phyloP scores from a whole-genome alignment of 2,329 filamentous ascomycete genomes.

The Aspergillus sclerotialis region DNA sequence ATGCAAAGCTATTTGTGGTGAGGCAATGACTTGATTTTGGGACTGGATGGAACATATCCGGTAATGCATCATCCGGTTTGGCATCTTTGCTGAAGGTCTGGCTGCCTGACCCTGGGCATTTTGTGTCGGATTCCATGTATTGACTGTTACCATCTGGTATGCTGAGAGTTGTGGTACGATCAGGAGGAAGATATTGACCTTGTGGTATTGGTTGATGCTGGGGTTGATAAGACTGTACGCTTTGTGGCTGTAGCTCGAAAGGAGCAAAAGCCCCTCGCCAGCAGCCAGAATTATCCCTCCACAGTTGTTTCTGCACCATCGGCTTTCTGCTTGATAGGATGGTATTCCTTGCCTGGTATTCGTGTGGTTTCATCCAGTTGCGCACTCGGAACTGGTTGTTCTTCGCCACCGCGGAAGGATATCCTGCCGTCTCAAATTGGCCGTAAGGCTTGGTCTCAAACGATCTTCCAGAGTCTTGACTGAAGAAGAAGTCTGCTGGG shows the following conservation, averaged over 20 bases:
- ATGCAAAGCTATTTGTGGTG: slow-evolving; percentile 5
- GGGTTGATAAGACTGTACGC: slow-evolving; percentile 1
- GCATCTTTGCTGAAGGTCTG: background rate
- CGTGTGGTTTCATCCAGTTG: slow-evolving; percentile 2
- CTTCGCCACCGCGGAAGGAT: background rate
- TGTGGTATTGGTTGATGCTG: slow-evolving; percentile 4
- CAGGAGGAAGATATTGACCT: slow-evolving; percentile 1
- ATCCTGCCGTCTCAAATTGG: slow-evolving; percentile 1
- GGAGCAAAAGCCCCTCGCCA: slow-evolving; percentile 5
- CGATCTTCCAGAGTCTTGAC: background rate
- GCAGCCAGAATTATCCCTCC: slow-evolving; percentile 1
- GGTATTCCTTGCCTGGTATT: slow-evolving; percentile 1
- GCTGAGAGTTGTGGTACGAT: background rate
- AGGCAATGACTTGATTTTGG: slow-evolving; percentile 4
- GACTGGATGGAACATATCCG: slow-evolving; percentile 8
- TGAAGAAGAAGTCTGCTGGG: slow-evolving; percentile 1
- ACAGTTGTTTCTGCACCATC: slow-evolving; percentile 2
- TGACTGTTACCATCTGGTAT: slow-evolving; percentile 1
- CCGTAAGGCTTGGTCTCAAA: slow-evolving; percentile 2
- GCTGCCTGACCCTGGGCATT: background rate
- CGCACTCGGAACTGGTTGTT: slow-evolving; percentile 2
- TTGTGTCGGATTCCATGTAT: background rate
- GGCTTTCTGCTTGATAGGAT: slow-evolving; percentile 4
- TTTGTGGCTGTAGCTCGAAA: slow-evolving; percentile 1
- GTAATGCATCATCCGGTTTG: slow-evolving; percentile 1